Conservation (phyloP, 2,329 filamentous ascomycete species). For the Hypoxylon sp. region DNA sequence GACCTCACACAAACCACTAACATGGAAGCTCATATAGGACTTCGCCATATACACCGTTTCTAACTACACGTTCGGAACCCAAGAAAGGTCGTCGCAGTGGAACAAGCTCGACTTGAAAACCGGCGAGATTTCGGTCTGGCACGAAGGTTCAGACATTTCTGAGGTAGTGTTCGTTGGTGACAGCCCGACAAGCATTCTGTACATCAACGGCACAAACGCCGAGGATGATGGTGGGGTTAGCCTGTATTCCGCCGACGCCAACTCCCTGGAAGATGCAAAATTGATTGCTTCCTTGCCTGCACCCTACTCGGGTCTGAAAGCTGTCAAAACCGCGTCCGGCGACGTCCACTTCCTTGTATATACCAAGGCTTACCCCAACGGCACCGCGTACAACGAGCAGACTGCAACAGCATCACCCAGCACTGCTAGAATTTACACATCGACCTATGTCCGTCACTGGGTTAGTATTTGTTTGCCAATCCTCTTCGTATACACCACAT, state of each 20-base stretch:
- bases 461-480: conserved; percentile 26
- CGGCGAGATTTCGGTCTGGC: conserved; percentile 61
- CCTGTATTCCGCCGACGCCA: conserved; percentile 50
- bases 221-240: conserved; percentile 53
- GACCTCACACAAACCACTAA: conserved; percentile 22
- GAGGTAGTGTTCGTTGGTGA: conserved; percentile 66
- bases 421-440: conserved; percentile 63
- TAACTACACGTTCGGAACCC: conserved; percentile 67
- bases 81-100: conserved; percentile 57
- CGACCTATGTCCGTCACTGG: conserved; percentile 68
- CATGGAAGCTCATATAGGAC: conserved; percentile 42
- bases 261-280: conserved; percentile 40
- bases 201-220: conserved; percentile 59
- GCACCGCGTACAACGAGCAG: conserved; percentile 64
- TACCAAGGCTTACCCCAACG: conserved; percentile 64
- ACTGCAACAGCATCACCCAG: conserved; percentile 56
- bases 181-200: conserved; percentile 55
- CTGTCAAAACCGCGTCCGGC: conserved; percentile 43
- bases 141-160: conserved; percentile 61
- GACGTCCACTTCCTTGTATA: conserved; percentile 53
- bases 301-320: conserved; percentile 52
- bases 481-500: too few species aligned
- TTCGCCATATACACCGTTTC: conserved; percentile 59
- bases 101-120: conserved; percentile 63
- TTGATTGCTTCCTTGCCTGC: conserved; percentile 50